phyloP scores from a whole-genome alignment of 129 eudicot species.

The Flaveria ramosissima region DNA sequence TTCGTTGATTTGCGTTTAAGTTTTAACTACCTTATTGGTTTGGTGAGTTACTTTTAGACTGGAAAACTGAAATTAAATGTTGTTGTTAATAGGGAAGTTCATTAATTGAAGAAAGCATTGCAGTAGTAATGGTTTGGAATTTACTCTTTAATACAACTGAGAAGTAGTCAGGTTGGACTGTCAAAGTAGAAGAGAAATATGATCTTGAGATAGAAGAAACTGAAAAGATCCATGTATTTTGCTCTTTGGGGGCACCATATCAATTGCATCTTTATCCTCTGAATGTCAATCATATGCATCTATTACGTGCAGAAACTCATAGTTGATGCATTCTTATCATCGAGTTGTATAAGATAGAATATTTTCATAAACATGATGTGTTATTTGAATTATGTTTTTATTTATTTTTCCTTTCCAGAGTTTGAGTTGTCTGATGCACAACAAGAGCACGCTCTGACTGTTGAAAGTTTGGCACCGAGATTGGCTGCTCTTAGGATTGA shows the following conservation, averaged over 20 bases:
- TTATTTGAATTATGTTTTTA: neutral
- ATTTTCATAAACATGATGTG: neutral
- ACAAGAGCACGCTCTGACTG: conserved; percentile 96
- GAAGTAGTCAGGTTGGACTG: too few relatives aligned
- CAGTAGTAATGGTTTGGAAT: too few relatives aligned
- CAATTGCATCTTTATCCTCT: neutral
- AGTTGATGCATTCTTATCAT: neutral
- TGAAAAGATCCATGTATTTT: neutral
- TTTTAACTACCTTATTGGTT: neutral
- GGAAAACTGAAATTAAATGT: neutral
- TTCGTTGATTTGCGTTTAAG: neutral
- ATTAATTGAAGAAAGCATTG: neutral
- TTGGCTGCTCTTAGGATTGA: conserved; percentile 86
- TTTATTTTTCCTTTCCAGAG: conserved; percentile 35
- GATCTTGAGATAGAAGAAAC: neutral
- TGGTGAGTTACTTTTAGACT: neutral
- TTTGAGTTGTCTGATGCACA: conserved; percentile 92
- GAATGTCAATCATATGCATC: neutral
- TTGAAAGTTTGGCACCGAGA: conserved; percentile 86
- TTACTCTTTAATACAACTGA: too few relatives aligned
- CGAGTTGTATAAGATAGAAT: neutral
- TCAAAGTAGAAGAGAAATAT: neutral
- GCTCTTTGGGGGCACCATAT: conserved; percentile 7
- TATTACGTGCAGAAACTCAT: neutral
- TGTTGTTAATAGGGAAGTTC: neutral